Percentiles rank a stretch among this genome's conserved stretches.
phyloP scores from a whole-genome alignment of 352 stramenopile genomes.

The Pythium coloratum region DNA sequence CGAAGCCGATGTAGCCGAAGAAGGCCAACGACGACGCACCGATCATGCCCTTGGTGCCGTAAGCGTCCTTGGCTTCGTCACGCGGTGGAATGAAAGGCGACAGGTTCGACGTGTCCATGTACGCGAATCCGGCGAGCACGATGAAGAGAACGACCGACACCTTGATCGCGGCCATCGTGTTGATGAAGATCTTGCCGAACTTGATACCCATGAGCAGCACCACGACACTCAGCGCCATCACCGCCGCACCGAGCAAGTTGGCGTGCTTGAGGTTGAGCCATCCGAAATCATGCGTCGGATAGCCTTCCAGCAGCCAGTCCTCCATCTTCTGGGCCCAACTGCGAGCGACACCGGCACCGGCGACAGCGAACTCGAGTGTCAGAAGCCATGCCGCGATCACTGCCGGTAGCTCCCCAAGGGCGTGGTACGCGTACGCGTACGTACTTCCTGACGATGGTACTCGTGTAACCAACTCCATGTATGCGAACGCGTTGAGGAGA shows the following conservation, averaged over 20 bases:
- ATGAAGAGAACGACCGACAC: too few species aligned
- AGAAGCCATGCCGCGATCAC: slow-evolving; percentile 87
- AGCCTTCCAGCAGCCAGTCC: slow-evolving; percentile 51
- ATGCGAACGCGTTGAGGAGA: slow-evolving; percentile 81
- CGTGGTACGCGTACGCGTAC: slow-evolving; percentile 93
- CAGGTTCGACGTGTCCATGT: too few species aligned
- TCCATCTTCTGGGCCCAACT: slow-evolving; percentile 92
- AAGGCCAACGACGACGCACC: slow-evolving; percentile 86
- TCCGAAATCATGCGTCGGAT: slow-evolving; percentile 37
- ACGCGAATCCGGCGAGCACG: too few species aligned
- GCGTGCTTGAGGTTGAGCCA: slow-evolving; percentile 61
- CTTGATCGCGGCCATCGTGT: too few species aligned
- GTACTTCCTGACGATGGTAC: slow-evolving; percentile 89
- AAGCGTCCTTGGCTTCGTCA: slow-evolving; percentile 23
- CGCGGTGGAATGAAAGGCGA: too few species aligned
- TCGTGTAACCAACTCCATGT: slow-evolving; percentile 87
- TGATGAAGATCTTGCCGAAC: too few species aligned
- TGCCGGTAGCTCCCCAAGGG: slow-evolving; percentile 90
- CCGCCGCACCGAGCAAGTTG: slow-evolving; percentile 38
- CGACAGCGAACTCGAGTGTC: slow-evolving; percentile 93
- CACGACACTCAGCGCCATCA: too few species aligned
- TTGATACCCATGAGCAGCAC: too few species aligned
- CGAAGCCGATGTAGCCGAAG: slow-evolving; percentile 95
- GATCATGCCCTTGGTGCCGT: slow-evolving; percentile 66
- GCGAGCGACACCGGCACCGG: slow-evolving; percentile 87